phyloP scores from a whole-genome alignment of 257 asterid genomes.

The Ligustrum vulgare region DNA sequence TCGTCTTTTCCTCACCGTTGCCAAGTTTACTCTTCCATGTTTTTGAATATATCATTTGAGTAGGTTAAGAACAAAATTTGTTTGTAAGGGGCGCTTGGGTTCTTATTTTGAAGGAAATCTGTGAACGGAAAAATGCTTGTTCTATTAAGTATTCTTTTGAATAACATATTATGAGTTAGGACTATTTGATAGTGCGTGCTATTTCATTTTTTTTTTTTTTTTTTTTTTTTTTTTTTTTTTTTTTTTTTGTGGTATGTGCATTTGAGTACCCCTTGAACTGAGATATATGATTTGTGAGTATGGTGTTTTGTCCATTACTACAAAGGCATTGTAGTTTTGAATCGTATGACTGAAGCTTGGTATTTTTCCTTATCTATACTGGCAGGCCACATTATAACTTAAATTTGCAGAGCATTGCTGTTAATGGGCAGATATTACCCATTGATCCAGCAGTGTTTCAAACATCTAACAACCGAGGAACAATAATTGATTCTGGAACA shows the following conservation, averaged over 20 bases:
- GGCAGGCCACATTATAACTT: slow-evolving; percentile 95
- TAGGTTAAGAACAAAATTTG: neutral
- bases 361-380: slow-evolving; percentile 8
- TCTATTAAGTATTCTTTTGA: neutral
- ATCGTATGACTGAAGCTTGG: neutral
- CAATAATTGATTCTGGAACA: slow-evolving; percentile 95
- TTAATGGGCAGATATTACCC: slow-evolving; percentile 78
- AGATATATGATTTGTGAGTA: neutral
- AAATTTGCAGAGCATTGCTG: slow-evolving; percentile 76
- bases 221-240: neutral
- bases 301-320: neutral
- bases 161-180: neutral
- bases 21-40: neutral
- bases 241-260: neutral
- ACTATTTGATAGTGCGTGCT: neutral
- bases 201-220: neutral
- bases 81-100: neutral
- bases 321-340: neutral
- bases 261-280: neutral
- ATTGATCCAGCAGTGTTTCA: slow-evolving; percentile 71
- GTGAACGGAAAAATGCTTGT: neutral
- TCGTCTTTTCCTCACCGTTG: neutral
- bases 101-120: neutral
- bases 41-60: neutral
- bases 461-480: slow-evolving; percentile 74